Percentiles rank a stretch among this genome's conserved stretches.
Evolutionary conservation across 2,329 filamentous ascomycete genomes (phyloP).

Genomic region (Arthrobotrys entomopaga): DNA sequence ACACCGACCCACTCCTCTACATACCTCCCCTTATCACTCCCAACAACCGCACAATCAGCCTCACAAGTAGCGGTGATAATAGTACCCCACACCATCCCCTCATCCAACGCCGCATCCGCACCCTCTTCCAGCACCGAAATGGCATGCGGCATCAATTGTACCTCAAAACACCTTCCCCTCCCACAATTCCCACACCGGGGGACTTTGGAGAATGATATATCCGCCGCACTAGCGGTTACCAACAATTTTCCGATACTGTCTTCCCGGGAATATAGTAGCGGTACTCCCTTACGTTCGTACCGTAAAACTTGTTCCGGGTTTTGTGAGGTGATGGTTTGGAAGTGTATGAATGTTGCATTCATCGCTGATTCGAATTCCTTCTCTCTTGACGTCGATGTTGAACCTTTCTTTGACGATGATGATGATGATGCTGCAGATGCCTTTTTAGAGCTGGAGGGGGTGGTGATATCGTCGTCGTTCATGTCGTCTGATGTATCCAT

Average conservation of each 20-base stretch:
- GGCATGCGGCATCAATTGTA: constrained; percentile 89
- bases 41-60: constrained; percentile 75
- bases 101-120: constrained; percentile 71
- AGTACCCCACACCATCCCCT: constrained; percentile 99
- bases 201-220: constrained; percentile 66
- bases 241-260: constrained; percentile 79
- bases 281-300: constrained; percentile 78
- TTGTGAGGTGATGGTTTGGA: constrained; percentile 79
- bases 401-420: constrained; percentile 64
- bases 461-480: constrained; percentile 56
- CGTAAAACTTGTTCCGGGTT: constrained; percentile 85
- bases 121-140: constrained; percentile 86
- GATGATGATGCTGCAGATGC: constrained; percentile 58
- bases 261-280: constrained; percentile 81
- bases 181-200: constrained; percentile 83
- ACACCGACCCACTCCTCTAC: constrained; percentile 97
- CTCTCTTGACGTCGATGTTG: constrained; percentile 74
- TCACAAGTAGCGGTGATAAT: constrained; percentile 86
- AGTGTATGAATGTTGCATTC: constrained; percentile 81
- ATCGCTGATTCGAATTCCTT: constrained; percentile 76
- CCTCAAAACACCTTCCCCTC: constrained; percentile 80
- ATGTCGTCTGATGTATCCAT: constrained; percentile 63
- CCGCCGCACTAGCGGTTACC: constrained; percentile 58
- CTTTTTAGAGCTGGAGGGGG: constrained; percentile 59
- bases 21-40: constrained; percentile 75